phyloP scores from a whole-genome alignment of 176 grass and related monocot species.

The Hsuehochloa calcarea region DNA sequence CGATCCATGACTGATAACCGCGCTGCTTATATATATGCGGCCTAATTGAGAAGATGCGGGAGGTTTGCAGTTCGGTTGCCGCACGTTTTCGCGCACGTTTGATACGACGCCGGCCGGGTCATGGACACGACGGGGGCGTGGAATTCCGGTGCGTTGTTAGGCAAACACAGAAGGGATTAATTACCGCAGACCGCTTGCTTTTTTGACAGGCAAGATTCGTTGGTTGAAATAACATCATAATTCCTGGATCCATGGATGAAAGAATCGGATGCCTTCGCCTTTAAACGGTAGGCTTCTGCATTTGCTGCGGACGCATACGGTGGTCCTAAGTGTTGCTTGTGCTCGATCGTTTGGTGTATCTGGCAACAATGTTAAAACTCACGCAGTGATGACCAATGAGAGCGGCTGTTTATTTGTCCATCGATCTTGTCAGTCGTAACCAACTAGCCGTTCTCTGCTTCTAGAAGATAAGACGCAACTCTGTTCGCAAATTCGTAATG shows the following conservation, averaged over 20 bases:
- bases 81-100: conserved; percentile 30
- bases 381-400: background rate
- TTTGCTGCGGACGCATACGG: conserved; percentile 13
- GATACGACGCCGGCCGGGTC: background rate
- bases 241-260: background rate
- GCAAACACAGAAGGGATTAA: background rate
- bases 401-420: background rate
- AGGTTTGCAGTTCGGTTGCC: conserved; percentile 36
- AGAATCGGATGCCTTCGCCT: conserved; percentile 42
- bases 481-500: background rate
- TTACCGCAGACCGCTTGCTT: background rate
- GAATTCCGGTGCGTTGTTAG: conserved; percentile 40
- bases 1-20: background rate
- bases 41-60: background rate
- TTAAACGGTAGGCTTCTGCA: background rate
- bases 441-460: background rate
- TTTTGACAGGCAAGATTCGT: conserved; percentile 35
- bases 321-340: background rate
- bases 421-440: background rate
- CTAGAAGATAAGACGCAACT: background rate
- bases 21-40: background rate
- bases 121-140: background rate
- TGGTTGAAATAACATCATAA: conserved; percentile 2
- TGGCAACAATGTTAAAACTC: background rate
- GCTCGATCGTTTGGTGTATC: background rate